Base-by-base conservation (phyloP, 2,329 filamentous ascomycete species). In the Sphaceloma murrayae region DNA sequence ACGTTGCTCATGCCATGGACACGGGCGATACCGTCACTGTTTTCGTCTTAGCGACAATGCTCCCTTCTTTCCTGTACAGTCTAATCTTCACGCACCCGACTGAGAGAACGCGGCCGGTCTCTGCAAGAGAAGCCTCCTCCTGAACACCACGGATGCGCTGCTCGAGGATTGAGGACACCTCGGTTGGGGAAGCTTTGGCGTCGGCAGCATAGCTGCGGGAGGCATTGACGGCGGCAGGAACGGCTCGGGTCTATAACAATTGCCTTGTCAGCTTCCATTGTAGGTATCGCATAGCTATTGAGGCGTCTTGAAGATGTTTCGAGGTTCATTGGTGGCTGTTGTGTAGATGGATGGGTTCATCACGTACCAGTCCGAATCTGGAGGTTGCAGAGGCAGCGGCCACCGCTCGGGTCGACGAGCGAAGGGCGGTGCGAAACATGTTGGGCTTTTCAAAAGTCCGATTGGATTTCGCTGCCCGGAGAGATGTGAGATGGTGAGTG, bases 1-100 rank as follows among this genome's bases (percentile, higher is more conserved):
- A 98, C 91, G 70, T 98, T 98, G 84, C 80, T 85, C 86, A 98
- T 88, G 67, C 91, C 91, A 73, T 98, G 88, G 60, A 98, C 89
- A 88, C 91, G 89, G 68, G 91, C 91, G 67, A 98, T 98, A 94
- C 91, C 91, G 76, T 98, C 91, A 91, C 91, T 96, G 61, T 68
- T 49, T 45, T 47, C 46, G 52, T 52, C 58, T 66, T 52, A 66
- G 62, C 52, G 50, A 48, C 38, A 45, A 47, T 53, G 24, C 31
- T 49, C 40, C 34, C 31, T 46, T 43, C 38, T 26, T 52, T 42
- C n/a, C 22, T 45, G 47, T 49, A 47, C 48, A 29, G 34, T 49
- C 49, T 38, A 32, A 49, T 54, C 55, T 52, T 50, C 52, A 82
- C 87, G 67, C 93, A 96, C 89, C 89, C 89, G 70, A 98, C 87